phyloP scores from a whole-genome alignment of 495 filamentous ascomycete genomes.

The Aspergillus ellipticus region DNA sequence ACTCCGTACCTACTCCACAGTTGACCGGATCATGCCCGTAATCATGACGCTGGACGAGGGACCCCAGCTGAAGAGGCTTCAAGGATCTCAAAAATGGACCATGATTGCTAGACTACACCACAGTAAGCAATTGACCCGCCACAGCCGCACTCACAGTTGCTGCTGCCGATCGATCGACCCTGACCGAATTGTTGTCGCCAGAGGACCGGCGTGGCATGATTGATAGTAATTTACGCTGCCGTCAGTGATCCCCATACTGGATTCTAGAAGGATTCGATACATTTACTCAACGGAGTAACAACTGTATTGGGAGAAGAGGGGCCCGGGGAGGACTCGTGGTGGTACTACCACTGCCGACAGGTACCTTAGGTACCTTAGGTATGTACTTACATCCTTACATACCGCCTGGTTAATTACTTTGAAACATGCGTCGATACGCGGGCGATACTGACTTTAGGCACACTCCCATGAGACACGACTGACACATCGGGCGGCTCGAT shows the following conservation, averaged over 20 bases:
- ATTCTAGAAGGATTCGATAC: conserved; percentile 8
- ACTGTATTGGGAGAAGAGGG: not conserved
- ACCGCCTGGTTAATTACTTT: not conserved
- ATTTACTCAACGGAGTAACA: not conserved
- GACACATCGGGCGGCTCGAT: not conserved
- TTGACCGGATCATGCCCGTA: not conserved
- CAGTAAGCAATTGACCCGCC: not conserved
- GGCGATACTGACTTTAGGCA: not conserved
- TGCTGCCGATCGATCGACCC: not conserved
- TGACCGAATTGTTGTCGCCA: not conserved
- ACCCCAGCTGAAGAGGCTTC: not conserved
- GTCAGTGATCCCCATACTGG: not conserved
- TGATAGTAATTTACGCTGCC: not conserved
- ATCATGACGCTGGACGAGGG: not conserved
- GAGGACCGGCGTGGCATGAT: not conserved
- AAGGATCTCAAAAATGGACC: not conserved
- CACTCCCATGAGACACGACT: not conserved
- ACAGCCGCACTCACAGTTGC: not conserved
- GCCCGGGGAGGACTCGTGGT: not conserved
- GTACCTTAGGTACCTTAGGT: no score
- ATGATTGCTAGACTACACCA: not conserved
- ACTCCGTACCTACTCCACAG: no score
- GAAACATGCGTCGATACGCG: not conserved
- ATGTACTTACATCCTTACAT: no score
- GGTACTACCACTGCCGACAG: no score